A percentile compares a stretch with the other conserved stretches of the same genome.
Conservation (phyloP, 768 basidiomycete genomes). For the Tricholoma sp. region DNA sequence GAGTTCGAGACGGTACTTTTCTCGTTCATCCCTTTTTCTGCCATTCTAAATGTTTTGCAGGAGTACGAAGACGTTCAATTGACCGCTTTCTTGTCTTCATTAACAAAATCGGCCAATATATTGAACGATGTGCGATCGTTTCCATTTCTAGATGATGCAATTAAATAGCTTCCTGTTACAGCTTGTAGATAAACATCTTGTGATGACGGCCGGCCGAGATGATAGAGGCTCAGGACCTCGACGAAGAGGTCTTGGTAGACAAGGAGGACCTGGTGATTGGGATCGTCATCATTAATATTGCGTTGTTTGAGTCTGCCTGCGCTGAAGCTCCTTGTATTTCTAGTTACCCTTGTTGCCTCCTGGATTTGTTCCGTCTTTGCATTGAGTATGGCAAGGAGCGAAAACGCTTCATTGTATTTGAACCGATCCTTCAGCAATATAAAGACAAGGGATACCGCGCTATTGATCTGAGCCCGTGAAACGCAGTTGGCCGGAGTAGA, state of each 20-base stretch:
- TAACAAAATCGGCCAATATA: conserved; percentile 85
- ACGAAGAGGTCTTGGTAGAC: conserved; percentile 48
- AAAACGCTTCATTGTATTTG: too few species aligned
- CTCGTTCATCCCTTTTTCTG: background rate
- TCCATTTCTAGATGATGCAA: conserved; percentile 1
- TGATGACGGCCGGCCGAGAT: conserved; percentile 51
- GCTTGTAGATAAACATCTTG: conserved; percentile 79
- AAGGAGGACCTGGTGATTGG: conserved; percentile 47
- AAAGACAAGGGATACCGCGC: background rate
- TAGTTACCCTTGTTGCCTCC: background rate
- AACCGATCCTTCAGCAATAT: too few species aligned
- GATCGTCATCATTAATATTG: conserved; percentile 41
- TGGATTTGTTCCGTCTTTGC: background rate
- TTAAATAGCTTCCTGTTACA: conserved; percentile 11
- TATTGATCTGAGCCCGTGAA: background rate
- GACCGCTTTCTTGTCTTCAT: conserved; percentile 78
- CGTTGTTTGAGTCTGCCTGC: background rate
- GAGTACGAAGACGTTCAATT: conserved; percentile 96
- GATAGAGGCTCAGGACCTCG: conserved; percentile 48
- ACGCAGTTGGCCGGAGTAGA: background rate
- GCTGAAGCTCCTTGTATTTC: background rate
- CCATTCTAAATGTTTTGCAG: conserved; percentile 31
- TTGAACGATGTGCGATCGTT: conserved; percentile 76
- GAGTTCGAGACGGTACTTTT: conserved; percentile 80
- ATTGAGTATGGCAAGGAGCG: background rate